Conservation (phyloP, 2,329 filamentous ascomycete species). For the Cladorrhinum sp. region DNA sequence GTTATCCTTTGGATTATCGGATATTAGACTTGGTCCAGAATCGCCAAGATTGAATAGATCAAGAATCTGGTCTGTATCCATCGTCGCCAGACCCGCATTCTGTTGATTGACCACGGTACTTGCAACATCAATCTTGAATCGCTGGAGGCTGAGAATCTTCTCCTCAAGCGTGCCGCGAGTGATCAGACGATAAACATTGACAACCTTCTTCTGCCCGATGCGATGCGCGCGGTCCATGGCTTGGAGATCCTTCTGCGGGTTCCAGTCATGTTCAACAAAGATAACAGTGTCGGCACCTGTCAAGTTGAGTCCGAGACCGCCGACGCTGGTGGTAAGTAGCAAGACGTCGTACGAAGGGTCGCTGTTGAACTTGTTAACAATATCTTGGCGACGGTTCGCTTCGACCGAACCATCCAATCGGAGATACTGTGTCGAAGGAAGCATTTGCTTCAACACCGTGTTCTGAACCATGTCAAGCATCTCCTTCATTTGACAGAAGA, state of each 20-base stretch:
- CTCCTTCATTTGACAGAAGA: conserved; percentile 99
- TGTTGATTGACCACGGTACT: conserved; percentile 98
- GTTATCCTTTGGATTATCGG: conserved; percentile 56
- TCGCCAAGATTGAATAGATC: conserved; percentile 93
- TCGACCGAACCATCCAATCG: conserved; percentile 94
- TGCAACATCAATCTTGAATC: conserved; percentile 98
- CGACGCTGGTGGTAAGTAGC: conserved; percentile 90
- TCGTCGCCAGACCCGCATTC: conserved; percentile 87
- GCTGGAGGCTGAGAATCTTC: conserved; percentile 96
- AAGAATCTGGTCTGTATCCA: conserved; percentile 98
- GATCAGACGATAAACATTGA: conserved; percentile 96
- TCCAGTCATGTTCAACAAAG: conserved; percentile 99
- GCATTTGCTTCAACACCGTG: conserved; percentile 81
- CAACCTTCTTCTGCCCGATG: conserved; percentile 99
- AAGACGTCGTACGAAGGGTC: conserved; percentile 95
- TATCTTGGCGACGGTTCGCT: conserved; percentile 89
- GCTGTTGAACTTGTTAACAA: conserved; percentile 98
- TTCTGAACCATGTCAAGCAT: conserved; percentile 99
- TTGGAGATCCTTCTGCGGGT: conserved; percentile 96
- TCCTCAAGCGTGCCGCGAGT: conserved; percentile 95
- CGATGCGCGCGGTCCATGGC: conserved; percentile 98
- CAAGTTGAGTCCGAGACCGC: conserved; percentile 88
- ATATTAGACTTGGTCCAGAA: conserved; percentile 63
- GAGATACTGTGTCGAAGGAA: conserved; percentile 90
- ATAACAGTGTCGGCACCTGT: conserved; percentile 98